These are phyloP conservation scores for Phytophthora brassicae DNA, from an alignment of 352 stramenopile genomes.

Conservation along the genomic window DNA sequence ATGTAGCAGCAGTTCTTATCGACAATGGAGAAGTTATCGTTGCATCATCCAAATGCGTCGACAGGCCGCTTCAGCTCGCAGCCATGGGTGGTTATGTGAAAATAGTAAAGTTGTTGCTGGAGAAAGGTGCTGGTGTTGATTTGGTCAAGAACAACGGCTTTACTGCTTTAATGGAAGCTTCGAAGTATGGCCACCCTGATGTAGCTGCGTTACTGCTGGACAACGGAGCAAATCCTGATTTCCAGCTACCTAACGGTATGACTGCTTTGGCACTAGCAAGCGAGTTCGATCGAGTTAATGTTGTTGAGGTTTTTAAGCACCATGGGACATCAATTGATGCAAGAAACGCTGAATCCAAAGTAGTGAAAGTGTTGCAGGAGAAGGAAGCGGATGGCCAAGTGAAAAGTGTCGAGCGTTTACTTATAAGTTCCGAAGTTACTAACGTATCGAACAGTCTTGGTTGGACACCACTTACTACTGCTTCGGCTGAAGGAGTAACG, in stretches of 20 bases:
- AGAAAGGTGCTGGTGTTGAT: constrained; percentile 1
- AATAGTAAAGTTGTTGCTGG: constrained; percentile 7
- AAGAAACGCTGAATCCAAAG: neutral
- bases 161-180: neutral
- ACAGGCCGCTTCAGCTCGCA: too few relatives aligned
- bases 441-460: neutral
- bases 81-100: too few relatives aligned
- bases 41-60: too few relatives aligned
- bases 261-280: neutral
- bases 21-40: too few relatives aligned
- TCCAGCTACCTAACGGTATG: too few relatives aligned
- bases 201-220: neutral
- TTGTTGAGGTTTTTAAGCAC: too few relatives aligned
- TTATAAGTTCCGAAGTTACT: neutral
- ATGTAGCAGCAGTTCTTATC: too few relatives aligned
- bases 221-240: neutral
- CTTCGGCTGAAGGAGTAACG: neutral
- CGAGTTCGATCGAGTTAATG: too few relatives aligned
- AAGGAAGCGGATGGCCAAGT: neutral
- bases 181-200: neutral
- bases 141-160: neutral
- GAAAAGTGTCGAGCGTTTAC: neutral
- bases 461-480: neutral
- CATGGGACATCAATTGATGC: too few relatives aligned
- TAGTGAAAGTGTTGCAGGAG: constrained; percentile 1